Base-by-base conservation (phyloP, 805 yeast genomes). In the Kodamaea kakaduensis region DNA sequence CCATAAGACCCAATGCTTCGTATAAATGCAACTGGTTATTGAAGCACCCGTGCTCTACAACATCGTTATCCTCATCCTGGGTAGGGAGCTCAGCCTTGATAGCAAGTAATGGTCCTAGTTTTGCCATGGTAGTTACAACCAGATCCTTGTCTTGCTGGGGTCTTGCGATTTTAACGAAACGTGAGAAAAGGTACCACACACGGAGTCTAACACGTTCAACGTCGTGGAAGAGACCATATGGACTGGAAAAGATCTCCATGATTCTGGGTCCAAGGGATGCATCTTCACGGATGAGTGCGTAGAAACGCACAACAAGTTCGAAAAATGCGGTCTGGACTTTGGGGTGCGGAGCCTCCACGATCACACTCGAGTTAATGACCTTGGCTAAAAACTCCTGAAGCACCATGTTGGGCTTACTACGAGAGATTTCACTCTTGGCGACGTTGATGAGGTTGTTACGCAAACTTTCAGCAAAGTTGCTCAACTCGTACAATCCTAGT, bases 171-270 rank as follows among this genome's bases (percentile, higher is more conserved):
- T 83, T 86, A 42, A 88, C 71, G 50, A 89, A 84, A 55, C 95
- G 75, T 51, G 81, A 81, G 48, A 90, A 86, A 44, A 89, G 66
- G 56, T 86, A 90, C 96, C 97, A 93, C 26, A 94, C 73, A 56
- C 97, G 78, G 37, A 77, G 69, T 49, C 88, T 78, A 3, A 89
- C 96, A 42, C 78, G 82, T 39, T 74, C 82, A 45, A 73, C 69
- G 4, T 71, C 67, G 59, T 82, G 86, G 57, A 86, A 88, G 42
- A 90, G 74, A 10, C 97, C 97, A 47, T 81, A 72, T 22, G 78
- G 79, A 12, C 93, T 78, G 29, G 87, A 77, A 54, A 93, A 90
- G 15, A 84, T 73, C 47, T 84, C 84, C 39, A 90, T 65, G 13
- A 87, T 76, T 40, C 80, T 73, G 41, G 73, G 56, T 8, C 84